phyloP scores from a whole-genome alignment of 2,329 filamentous ascomycete species.

The Trichoderma afroharzianum region DNA sequence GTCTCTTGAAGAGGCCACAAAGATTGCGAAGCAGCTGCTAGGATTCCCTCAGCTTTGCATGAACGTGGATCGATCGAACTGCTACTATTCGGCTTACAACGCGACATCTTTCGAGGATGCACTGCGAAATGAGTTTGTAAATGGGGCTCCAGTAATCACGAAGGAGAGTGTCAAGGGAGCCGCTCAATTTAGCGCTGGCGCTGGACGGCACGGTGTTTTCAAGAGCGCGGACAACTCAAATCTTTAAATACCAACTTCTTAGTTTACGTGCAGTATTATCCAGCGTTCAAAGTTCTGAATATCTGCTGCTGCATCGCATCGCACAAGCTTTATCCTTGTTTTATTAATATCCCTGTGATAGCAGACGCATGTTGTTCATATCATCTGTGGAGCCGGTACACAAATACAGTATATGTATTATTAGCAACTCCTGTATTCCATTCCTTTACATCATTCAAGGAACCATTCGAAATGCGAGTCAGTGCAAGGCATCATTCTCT shows the following conservation, averaged over 20 bases:
- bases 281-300: not conserved
- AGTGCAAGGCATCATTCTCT: not conserved
- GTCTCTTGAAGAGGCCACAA: constrained; percentile 45
- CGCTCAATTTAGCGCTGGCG: not conserved
- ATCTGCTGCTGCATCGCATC: not conserved
- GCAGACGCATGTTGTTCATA: not conserved
- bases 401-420: too few relatives aligned
- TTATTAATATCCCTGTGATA: not conserved
- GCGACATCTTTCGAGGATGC: constrained; percentile 49
- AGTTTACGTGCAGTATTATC: not conserved
- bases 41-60: constrained; percentile 51
- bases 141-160: not conserved
- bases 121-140: constrained; percentile 40
- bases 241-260: not conserved
- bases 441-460: not conserved
- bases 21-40: constrained; percentile 44
- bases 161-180: constrained; percentile 3
- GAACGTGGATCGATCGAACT: constrained; percentile 45
- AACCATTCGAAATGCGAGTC: not conserved
- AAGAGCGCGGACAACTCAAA: constrained; percentile 9
- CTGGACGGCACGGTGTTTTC: constrained; percentile 6
- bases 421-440: not conserved
- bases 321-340: not conserved
- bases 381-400: too few relatives aligned
- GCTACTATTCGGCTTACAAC: constrained; percentile 48